Evolutionary conservation across 306 rosid species (phyloP), one percentile per base, ranked within the genome.

Genomic region (Glycine soja): DNA sequence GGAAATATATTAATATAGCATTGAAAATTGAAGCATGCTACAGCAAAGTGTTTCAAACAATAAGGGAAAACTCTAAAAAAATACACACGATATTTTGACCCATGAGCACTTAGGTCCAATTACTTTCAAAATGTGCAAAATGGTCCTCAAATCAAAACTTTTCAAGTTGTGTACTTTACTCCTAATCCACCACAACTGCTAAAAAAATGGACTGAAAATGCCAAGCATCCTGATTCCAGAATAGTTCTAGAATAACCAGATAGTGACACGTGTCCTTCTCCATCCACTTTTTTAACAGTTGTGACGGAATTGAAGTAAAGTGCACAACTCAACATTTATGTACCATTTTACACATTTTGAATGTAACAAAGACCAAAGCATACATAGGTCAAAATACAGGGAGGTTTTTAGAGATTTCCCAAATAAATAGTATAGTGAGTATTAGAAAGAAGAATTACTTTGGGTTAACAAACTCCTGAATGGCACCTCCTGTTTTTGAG

Each of bases 401-500:
- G 43, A 64, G 4, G 46, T 6, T 64, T 63, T 38, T 30, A 32
- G 9, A 62, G 15, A 32, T 62, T 62, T 64, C 70, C 70, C 70
- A 64, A 64, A 34, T 34, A 63, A 63, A 6, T 74, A 74, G 76
- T 43, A 58, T 78, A 56, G 45, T 13, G 62, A 56, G 54, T 34
- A 77, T 62, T n/a, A 48, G 64, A 68, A 77, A 62, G 77, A 78
- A 85, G 77, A 68, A 81, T 83, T 93, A 95, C 99, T 95, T 95
- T 84, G 99, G 99, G 81, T 95, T 95, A 45, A 95, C 98, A 64
- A 95, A 95, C 91, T 95, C 99, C 82, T 90, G 80, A 75, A 95
- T 93, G 72, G 94, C 88, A 72, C 99, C 98, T 80, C 87, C 83
- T 4, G 99, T 95, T 85, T 88, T 91, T 79, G 90, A 75, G 91